Base-by-base conservation (phyloP, 2,329 filamentous ascomycete species). In the Aspergillus fijiensis region DNA sequence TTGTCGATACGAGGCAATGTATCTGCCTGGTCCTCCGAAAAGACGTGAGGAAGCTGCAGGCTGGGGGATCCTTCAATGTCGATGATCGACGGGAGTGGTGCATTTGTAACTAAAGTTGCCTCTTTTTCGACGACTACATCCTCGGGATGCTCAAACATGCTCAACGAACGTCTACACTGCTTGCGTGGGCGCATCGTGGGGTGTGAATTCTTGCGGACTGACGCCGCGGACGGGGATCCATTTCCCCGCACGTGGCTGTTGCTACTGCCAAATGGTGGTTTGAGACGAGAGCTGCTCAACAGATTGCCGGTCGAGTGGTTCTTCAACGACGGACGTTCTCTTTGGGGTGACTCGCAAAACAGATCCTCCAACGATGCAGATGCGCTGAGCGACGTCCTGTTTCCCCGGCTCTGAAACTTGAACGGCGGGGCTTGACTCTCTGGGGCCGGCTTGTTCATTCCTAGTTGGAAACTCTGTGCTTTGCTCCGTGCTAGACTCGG, bases 121-220 rank as follows among this genome's bases (percentile, higher is more conserved):
- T 89, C 81, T 74, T 92, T 92, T 58, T 88, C 82, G 77, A 91
- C 92, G 80, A 96, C 90, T 58, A 97, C 83, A 72, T 98, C 95
- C 66, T 86, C 90, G 3, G 93, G 90, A 74, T 90, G 87, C 79
- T 98, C 94, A 77, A 96, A 99, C 95, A 99, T 99, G 84, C 95
- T 98, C 72, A 97, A 80, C 25, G 94, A 96, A 66, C 95, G 88
- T 62, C 95, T 88, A 72, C 94, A 94, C 74, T 95, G 91, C 72
- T 96, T 96, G 66, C 93, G 86, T 49, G 90, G 90, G 63, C 92
- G 87, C 69, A 87, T 81, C 66, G 90, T 85, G 59, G 85, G 89
- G 74, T 88, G 92, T 52, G 85, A 89, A 70, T 80, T 84, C 66
- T 93, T 91, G 64, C 92, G 87, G 58, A 88, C 79, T 67, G 94